A percentile compares a stretch with the other conserved stretches of the same genome.
Conservation (phyloP, 2,329 filamentous ascomycete genomes). For the Alternaria arbusti region DNA sequence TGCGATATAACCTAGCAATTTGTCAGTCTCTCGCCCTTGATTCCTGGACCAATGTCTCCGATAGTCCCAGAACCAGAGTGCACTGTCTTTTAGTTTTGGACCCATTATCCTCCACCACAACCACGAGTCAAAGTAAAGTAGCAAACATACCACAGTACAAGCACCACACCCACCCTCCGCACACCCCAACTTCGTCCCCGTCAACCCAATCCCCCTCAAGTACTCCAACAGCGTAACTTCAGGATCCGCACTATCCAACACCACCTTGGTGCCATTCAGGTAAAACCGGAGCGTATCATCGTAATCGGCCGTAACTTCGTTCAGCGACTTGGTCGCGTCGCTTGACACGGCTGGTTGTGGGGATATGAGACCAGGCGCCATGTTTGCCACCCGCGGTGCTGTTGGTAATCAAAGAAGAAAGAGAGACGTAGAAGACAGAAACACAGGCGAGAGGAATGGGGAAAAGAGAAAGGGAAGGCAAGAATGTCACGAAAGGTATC, state of each 20-base stretch:
- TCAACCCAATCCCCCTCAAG: slow-evolving; percentile 87
- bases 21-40: slow-evolving; percentile 4
- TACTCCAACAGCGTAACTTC: slow-evolving; percentile 94
- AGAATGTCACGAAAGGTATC: background rate
- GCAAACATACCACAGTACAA: slow-evolving; percentile 76
- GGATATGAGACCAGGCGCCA: slow-evolving; percentile 64
- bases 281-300: slow-evolving; percentile 92
- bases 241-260: slow-evolving; percentile 85
- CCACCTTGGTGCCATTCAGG: slow-evolving; percentile 89
- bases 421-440: background rate
- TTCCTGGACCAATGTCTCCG: background rate
- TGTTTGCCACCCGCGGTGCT: slow-evolving; percentile 36
- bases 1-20: slow-evolving; percentile 75
- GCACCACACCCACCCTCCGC: slow-evolving; percentile 96
- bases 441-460: background rate
- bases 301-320: slow-evolving; percentile 74
- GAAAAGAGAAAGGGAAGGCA: background rate
- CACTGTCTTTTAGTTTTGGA: background rate
- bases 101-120: background rate
- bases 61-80: background rate
- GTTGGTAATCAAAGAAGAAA: background rate
- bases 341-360: slow-evolving; percentile 53
- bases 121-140: background rate
- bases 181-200: slow-evolving; percentile 95
- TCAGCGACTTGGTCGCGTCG: slow-evolving; percentile 56